Base-by-base conservation (phyloP, 768 basidiomycete genomes). In the Agaricus sinodeliciosus region DNA sequence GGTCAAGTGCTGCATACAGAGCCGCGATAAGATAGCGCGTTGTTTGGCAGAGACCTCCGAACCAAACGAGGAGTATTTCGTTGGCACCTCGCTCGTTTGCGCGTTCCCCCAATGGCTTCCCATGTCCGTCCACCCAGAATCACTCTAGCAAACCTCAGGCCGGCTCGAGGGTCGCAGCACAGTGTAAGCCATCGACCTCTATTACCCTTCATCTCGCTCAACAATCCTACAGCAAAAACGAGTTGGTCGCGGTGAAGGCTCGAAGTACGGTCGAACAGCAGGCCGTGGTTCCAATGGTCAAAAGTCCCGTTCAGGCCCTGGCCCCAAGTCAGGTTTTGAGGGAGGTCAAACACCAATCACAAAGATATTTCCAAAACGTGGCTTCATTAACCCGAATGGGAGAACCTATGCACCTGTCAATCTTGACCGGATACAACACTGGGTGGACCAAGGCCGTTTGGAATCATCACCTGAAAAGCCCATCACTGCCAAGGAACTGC, bases 311-410 rank as follows among this genome's bases (percentile, higher is more conserved):
- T 82, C 91, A 4, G 94, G 94, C 1, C 83, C 86, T 54, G 90
- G 92, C 4, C 87, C 91, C 27, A 80, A 78, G 59, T 76, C 81
- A 25, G 85, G 90, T 5, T 99, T 97, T 58, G 96, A 97, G 68
- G 96, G 96, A 64, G 96, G 96, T 57, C 95, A 97, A 67, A 97
- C 95, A 4, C 90, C 95, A 12, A 82, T 98, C 49, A 86, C 89
- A 4, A 85, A 91, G 57, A 73, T 84, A 41, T 89, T 94, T 63
- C 96, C 96, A 4, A 99, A 99, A 74, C 79, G 82, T 43, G 96
- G 96, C 43, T 98, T 98, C 67, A 80, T 85, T 54, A 98, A 96
- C 70, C 81, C 15, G 51, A 87, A 82, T 56, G 77, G 73, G 46
- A 87, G 84, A 64, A 80, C 71, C 4, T 94, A 81, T 71, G 87